Evolutionary conservation across 768 basidiomycete species (phyloP).

Genomic region (Cyclocybe cylindracea): DNA sequence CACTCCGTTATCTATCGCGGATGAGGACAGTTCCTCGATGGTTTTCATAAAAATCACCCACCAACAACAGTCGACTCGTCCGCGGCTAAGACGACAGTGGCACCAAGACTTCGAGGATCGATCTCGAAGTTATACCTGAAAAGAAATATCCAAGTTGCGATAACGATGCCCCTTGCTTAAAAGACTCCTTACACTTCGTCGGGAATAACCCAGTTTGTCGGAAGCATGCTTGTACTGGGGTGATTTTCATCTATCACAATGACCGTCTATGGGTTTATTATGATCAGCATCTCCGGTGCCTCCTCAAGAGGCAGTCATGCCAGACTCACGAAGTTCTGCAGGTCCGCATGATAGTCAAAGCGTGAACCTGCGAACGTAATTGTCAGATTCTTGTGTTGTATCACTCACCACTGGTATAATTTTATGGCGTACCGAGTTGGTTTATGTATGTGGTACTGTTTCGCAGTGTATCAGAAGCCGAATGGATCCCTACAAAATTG

Average conservation of each 20-base stretch:
- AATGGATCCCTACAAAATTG: slow-evolving; percentile 65
- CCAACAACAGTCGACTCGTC: slow-evolving; percentile 66
- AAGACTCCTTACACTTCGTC: slow-evolving; percentile 57
- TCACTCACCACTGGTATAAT: background rate
- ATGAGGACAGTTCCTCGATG: too few relatives aligned
- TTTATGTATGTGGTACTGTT: slow-evolving; percentile 53
- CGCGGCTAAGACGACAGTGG: slow-evolving; percentile 61
- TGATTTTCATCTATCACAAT: slow-evolving; percentile 56
- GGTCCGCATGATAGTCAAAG: slow-evolving; percentile 70
- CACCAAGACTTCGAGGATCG: slow-evolving; percentile 66
- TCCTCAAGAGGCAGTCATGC: background rate
- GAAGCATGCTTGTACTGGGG: slow-evolving; percentile 61
- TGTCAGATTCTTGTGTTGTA: background rate
- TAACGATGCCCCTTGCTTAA: background rate
- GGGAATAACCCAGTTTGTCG: slow-evolving; percentile 48
- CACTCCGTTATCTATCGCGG: slow-evolving; percentile 39
- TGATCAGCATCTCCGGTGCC: background rate
- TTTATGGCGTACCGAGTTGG: too few relatives aligned
- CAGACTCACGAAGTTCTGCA: slow-evolving; percentile 62
- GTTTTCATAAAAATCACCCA: slow-evolving; percentile 20
- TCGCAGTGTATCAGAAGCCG: slow-evolving; percentile 58
- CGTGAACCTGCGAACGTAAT: slow-evolving; percentile 45
- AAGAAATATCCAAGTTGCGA: background rate
- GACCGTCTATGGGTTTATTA: slow-evolving; percentile 45
- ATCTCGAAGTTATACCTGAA: slow-evolving; percentile 71